Percentiles rank a stretch among this genome's conserved stretches.
Conservation (phyloP, 2,329 filamentous ascomycete genomes). For the Botrytis sinoallii region DNA sequence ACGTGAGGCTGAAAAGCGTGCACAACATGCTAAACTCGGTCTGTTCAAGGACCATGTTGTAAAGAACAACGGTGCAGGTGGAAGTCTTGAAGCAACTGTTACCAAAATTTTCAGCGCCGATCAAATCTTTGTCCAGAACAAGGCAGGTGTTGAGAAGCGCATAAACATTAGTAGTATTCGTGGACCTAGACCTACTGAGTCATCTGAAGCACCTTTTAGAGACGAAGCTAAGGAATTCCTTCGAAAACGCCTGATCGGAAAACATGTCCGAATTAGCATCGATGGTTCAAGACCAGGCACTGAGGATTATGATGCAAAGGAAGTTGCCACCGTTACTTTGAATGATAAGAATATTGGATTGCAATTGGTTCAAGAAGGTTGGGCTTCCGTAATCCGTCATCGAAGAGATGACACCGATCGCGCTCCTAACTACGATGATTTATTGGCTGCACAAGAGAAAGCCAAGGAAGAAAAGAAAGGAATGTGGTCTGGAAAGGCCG, state of each 20-base stretch:
- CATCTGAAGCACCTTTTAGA: slow-evolving; percentile 81
- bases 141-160: slow-evolving; percentile 80
- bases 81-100: slow-evolving; percentile 76
- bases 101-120: slow-evolving; percentile 85
- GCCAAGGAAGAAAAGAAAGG: slow-evolving; percentile 89
- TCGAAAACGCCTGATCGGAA: slow-evolving; percentile 90
- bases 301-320: slow-evolving; percentile 89
- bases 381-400: slow-evolving; percentile 91
- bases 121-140: slow-evolving; percentile 81
- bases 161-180: slow-evolving; percentile 90
- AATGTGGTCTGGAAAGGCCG: slow-evolving; percentile 89
- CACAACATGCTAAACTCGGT: slow-evolving; percentile 72
- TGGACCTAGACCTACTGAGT: slow-evolving; percentile 84
- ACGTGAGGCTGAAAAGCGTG: slow-evolving; percentile 80
- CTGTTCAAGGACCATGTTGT: slow-evolving; percentile 79
- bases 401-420: slow-evolving; percentile 92
- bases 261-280: slow-evolving; percentile 84
- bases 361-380: slow-evolving; percentile 84
- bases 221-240: slow-evolving; percentile 96
- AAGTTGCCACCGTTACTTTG: slow-evolving; percentile 83
- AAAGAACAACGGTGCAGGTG: slow-evolving; percentile 58
- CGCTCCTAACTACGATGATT: slow-evolving; percentile 88
- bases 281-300: slow-evolving; percentile 87
- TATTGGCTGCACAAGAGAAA: slow-evolving; percentile 73
- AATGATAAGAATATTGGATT: slow-evolving; percentile 87